These are phyloP conservation scores for Bolboschoenus planiculmis DNA, from an alignment of 176 grass and related monocot genomes.

Conservation along the genomic window DNA sequence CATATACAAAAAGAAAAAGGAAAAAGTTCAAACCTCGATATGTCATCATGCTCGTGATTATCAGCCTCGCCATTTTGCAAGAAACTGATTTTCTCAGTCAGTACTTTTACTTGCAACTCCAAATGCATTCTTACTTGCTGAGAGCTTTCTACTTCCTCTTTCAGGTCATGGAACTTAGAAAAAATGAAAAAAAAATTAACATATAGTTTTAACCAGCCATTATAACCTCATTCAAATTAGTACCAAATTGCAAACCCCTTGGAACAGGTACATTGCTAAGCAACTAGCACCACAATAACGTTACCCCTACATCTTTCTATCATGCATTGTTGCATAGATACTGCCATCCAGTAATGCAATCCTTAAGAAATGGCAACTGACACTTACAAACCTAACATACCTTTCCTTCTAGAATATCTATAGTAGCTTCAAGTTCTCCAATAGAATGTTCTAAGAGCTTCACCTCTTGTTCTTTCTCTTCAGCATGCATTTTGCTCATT, in stretches of 20 bases:
- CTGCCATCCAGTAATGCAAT: not conserved
- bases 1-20: not conserved
- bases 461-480: constrained; percentile 88
- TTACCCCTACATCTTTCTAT: not conserved
- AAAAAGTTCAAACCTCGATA: constrained; percentile 7
- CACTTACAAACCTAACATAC: constrained; percentile 25
- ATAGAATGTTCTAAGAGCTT: constrained; percentile 77
- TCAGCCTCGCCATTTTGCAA: constrained; percentile 36
- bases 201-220: not conserved
- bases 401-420: constrained; percentile 72
- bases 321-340: not conserved
- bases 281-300: not conserved
- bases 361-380: not conserved
- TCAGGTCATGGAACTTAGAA: constrained; percentile 47
- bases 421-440: constrained; percentile 76
- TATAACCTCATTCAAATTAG: not conserved
- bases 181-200: constrained; percentile 12
- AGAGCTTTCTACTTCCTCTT: constrained; percentile 70
- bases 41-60: constrained; percentile 28
- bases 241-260: not conserved
- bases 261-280: not conserved
- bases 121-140: constrained; percentile 33
- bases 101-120: constrained; percentile 36
- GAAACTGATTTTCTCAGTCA: constrained; percentile 29
- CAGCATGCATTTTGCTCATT: constrained; percentile 55